phyloP scores from a whole-genome alignment of 257 asterid genomes.

The Echites panduratus region DNA sequence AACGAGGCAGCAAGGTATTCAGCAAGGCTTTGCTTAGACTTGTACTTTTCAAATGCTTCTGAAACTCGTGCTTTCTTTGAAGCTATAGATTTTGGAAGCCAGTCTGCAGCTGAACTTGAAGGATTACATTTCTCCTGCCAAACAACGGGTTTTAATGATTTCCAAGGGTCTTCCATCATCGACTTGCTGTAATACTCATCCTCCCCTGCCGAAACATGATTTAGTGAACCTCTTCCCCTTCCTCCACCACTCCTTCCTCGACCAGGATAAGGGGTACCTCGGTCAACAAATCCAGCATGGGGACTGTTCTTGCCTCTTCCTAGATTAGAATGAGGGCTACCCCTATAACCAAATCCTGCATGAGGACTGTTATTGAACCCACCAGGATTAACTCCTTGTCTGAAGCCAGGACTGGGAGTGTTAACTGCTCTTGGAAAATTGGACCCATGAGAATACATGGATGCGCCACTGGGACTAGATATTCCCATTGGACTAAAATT shows the following conservation, averaged over 20 bases:
- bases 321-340: constrained; percentile 19
- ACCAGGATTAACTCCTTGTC: constrained; percentile 26
- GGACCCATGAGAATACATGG: constrained; percentile 24
- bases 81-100: constrained; percentile 45
- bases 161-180: constrained; percentile 90
- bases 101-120: constrained; percentile 15
- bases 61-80: constrained; percentile 55
- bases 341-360: constrained; percentile 27
- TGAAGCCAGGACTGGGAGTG: constrained; percentile 23
- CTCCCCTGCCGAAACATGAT: constrained; percentile 31
- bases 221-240: constrained; percentile 31
- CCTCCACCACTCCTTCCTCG: constrained; percentile 42
- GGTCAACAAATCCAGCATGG: constrained; percentile 29
- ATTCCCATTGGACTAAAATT: too few species aligned
- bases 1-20: constrained; percentile 69
- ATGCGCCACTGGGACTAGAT: constrained; percentile 25
- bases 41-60: constrained; percentile 25
- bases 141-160: constrained; percentile 40
- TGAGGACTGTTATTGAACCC: constrained; percentile 27
- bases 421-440: constrained; percentile 31
- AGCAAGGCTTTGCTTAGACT: constrained; percentile 59
- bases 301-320: constrained; percentile 40
- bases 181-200: constrained; percentile 48
- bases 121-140: constrained; percentile 34
- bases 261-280: constrained; percentile 19